Base-by-base conservation (phyloP, 495 filamentous ascomycete species). In the Cladorrhinum samala region DNA sequence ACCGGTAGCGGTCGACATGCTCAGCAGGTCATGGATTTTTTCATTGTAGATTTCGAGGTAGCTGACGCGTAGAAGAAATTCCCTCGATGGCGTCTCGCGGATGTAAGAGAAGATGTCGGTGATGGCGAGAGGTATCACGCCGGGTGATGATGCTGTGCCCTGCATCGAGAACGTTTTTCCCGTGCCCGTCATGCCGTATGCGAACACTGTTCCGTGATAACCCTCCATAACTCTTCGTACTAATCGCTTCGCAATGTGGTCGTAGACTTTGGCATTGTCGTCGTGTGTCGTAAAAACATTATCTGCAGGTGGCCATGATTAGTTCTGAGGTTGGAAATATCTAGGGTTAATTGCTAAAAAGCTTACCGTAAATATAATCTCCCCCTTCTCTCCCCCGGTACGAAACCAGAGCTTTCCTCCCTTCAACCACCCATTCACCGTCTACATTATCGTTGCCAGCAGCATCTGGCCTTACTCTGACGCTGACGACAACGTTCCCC, bases 121-220 rank as follows among this genome's bases (percentile, higher is more conserved):
- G 60, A 98, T 96, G 49, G 93, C 93, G 19, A 98, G 77, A 9
- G 93, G 93, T 45, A 98, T 98, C 25, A 98, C 93, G 68, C 93
- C 93, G 2, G 93, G 93, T n/a, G 87, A 94, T 3, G 87, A 89
- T 45, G 93, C 91, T 20, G 93, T 98, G 53, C 93, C 93, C 69
- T 98, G 93, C 93, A 98, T 98, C 42, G 91, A 96, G 60, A 96
- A 98, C 9, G 93, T 98, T 69, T 98, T 98, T 40, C 93, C 93
- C 2, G 93, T 98, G 38, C 93, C 93, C 19, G 93, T 98, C 94
- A 97, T 96, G 62, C 93, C 93, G 70, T 98, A 98, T 17, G 93
- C 93, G 62, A 98, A 98, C 14, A 98, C 93, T 1, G 93, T 98
- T 50, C 91, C 93, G 65, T 97, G 92, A 62, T 97, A 98, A 25